Evolutionary conservation across 768 basidiomycete genomes (phyloP), one percentile per base, ranked within the genome.

Genomic region (Hortiboletus flavorubellus): DNA sequence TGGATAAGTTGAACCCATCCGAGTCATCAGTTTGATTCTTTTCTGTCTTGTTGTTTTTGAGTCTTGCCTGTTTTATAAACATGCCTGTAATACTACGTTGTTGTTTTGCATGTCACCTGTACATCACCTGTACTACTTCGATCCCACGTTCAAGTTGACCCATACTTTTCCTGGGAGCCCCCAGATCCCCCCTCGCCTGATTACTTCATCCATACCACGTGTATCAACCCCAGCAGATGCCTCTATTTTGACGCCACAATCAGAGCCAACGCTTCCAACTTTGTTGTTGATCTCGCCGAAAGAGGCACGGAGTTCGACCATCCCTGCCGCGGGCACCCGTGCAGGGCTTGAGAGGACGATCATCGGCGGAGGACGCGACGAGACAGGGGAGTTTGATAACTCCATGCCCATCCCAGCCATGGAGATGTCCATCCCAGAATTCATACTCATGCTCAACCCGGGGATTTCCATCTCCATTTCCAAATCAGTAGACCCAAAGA

Each of bases 331-430:
- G 4, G 86, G 82, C 1, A 83, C 76, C 33, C 81, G 78, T 61
- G 84, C 84, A 3, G 88, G 88, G 46, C 79, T 81, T 29, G 82
- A 83, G 76, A 91, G 80, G 10, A 84, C 75, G 59, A 91, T 82
- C 59, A 72, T 78, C 11, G 84, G 77, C 26, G 78, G 73, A 23
- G 75, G 76, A 30, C 70, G 67, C 11, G 69, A 69, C 37, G 75
- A 54, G 35, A 65, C 65, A 5, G 77, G 70, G 0, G 75, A 63
- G 62, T 53, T 76, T 67, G 60, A 61, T 42, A 67, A 50, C 45
- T 46, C 57, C 39, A 72, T 62, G 38, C 55, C 60, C 52, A 73
- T 73, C 38, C 63, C 68, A 2, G 65, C 60, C 53, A 70, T 72
- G n/a, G 60, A 54, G 2, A 68, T 67, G 15, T 70, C 70, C 59